These are phyloP conservation scores for Combretum micranthum DNA, from an alignment of 345 rosid genomes.

Conservation along the genomic window DNA sequence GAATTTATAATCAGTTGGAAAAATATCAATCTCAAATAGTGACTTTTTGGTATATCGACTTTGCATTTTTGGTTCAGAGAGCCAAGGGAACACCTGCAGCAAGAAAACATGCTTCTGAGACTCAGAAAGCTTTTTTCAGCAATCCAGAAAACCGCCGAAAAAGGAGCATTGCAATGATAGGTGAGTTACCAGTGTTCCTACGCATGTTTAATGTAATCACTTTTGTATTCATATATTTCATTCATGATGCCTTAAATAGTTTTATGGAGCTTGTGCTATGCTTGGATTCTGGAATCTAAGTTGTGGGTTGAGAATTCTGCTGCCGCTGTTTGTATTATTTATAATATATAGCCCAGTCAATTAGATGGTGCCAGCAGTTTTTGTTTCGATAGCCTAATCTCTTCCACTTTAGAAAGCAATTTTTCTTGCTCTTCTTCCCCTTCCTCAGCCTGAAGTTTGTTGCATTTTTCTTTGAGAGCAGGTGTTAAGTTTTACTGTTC, in stretches of 20 bases:
- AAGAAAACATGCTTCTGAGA: slow-evolving; percentile 70
- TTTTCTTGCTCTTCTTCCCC: not conserved
- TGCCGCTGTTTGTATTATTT: too few species aligned
- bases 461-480: slow-evolving; percentile 16
- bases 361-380: too few species aligned
- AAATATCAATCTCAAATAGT: not conserved
- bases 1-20: too few species aligned
- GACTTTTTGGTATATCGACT: not conserved
- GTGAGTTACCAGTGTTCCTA: slow-evolving; percentile 18
- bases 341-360: too few species aligned
- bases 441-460: not conserved
- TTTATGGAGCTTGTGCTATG: too few species aligned
- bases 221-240: too few species aligned
- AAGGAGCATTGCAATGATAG: slow-evolving; percentile 90
- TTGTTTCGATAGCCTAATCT: too few species aligned
- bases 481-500: slow-evolving; percentile 72
- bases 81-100: slow-evolving; percentile 84
- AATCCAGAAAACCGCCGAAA: slow-evolving; percentile 72
- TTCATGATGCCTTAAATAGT: not conserved
- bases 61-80: slow-evolving; percentile 38
- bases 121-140: slow-evolving; percentile 71
- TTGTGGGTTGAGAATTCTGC: too few species aligned
- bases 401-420: not conserved
- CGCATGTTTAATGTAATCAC: too few species aligned
- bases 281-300: too few species aligned